Evolutionary conservation across 768 basidiomycete genomes (phyloP).

Genomic region (Kockovaella imperatae): DNA sequence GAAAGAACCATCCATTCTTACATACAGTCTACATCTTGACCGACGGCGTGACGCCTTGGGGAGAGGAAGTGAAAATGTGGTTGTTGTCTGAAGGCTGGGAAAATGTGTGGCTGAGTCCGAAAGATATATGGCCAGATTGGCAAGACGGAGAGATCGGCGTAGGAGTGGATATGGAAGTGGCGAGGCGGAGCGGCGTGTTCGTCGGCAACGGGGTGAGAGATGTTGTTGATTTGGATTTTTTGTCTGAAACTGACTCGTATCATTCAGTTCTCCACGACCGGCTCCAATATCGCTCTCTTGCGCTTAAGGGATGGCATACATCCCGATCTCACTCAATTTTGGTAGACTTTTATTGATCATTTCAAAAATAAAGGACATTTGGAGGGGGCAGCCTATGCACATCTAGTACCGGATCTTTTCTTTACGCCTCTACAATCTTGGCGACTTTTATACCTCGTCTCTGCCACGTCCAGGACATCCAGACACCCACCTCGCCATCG

Average conservation of each 20-base stretch:
- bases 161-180: slow-evolving; percentile 43
- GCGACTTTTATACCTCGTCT: slow-evolving; percentile 10
- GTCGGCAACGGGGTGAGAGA: slow-evolving; percentile 45
- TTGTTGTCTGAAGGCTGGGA: slow-evolving; percentile 41
- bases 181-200: slow-evolving; percentile 39
- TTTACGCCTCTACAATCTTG: no score
- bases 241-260: neutral
- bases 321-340: slow-evolving; percentile 43
- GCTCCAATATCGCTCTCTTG: slow-evolving; percentile 40
- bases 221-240: slow-evolving; percentile 3
- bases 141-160: slow-evolving; percentile 37
- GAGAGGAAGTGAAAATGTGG: slow-evolving; percentile 38
- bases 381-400: no score
- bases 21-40: slow-evolving; percentile 38
- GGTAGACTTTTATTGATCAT: slow-evolving; percentile 35
- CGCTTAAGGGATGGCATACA: slow-evolving; percentile 40
- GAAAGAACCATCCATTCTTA: slow-evolving; percentile 41
- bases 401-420: no score
- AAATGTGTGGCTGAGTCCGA: slow-evolving; percentile 24
- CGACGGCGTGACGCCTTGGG: slow-evolving; percentile 31
- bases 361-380: no score
- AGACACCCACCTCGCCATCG: slow-evolving; percentile 15
- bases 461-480: slow-evolving; percentile 19
- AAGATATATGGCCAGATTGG: slow-evolving; percentile 30
- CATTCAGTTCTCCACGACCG: slow-evolving; percentile 39